Conservation (phyloP, 306 rosid genomes). For the Acmispon strigosus region DNA sequence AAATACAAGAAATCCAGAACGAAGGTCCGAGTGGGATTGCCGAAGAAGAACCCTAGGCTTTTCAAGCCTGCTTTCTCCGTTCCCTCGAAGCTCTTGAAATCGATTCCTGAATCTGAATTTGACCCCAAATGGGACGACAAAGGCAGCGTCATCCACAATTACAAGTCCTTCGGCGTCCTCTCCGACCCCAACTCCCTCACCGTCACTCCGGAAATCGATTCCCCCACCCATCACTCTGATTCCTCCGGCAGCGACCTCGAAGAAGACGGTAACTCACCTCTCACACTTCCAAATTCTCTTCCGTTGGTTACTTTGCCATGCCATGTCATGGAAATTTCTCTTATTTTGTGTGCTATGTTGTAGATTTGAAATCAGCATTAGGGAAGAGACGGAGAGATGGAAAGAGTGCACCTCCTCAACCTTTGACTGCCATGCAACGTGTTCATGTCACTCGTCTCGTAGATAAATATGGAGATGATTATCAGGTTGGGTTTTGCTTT, state of each 20-base stretch:
- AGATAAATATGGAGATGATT: constrained; percentile 62
- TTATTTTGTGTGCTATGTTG: not conserved
- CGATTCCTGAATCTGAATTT: constrained; percentile 9
- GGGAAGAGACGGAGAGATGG: constrained; percentile 86
- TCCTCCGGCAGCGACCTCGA: constrained; percentile 73
- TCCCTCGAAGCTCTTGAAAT: constrained; percentile 61
- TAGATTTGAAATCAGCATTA: constrained; percentile 67
- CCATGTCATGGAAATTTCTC: not conserved
- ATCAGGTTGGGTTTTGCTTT: constrained; percentile 33
- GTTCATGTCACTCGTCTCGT: constrained; percentile 46
- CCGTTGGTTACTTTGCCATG: not conserved
- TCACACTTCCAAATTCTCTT: not conserved
- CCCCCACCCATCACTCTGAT: not conserved
- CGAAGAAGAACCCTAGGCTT: constrained; percentile 55
- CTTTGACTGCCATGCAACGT: constrained; percentile 72
- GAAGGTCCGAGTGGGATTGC: constrained; percentile 65
- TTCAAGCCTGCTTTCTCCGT: constrained; percentile 67
- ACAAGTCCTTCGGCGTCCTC: constrained; percentile 65
- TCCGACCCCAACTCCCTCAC: constrained; percentile 63
- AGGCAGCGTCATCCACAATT: constrained; percentile 56
- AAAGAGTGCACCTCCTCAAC: constrained; percentile 42
- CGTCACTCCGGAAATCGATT: not conserved
- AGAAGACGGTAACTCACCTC: constrained; percentile 52
- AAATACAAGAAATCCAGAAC: constrained; percentile 57
- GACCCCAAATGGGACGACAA: constrained; percentile 55